Base-by-base conservation (phyloP, 345 rosid species). In the Eucalyptus tenuipes region DNA sequence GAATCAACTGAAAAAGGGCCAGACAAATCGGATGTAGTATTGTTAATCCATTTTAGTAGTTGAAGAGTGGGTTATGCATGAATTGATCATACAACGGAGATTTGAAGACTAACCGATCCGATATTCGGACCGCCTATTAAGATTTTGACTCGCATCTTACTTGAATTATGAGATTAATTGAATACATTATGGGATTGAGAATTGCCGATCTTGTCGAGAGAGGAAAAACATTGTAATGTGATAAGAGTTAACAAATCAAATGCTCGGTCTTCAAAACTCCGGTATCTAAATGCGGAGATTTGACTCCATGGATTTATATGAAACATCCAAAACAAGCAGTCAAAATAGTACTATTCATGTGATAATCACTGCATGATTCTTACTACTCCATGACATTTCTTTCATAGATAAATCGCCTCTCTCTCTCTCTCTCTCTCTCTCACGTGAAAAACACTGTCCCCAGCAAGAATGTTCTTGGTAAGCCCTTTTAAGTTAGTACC, bases 71-170 rank as follows among this genome's bases (percentile, higher is more conserved):
- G 61, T 24, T n/a, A 1, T 13, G 7, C n/a, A 8, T 10, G 29
- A 55, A 24, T 55, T 8, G 5, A 15, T 16, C 37, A 4, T 10
- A 20, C 4, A 11, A 37, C 20, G 13, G 37, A 3, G 2, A 71
- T 37, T 71, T 10, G 47, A 37, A 37, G 27, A 37, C 82, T 20
- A 37, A 75, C 4, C 2, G 2, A 20, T 37, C 6, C 0, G 13
- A 68, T 68, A 33, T 17, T 68, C 1, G 1, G 33, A 68, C 1
- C 2, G 0, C 24, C 20, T 5, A 8, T 17, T 31, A 10, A 4
- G 12, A 33, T 68, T 68, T 33, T 68, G 24, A 33, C 13, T 71
- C 4, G 0, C 2, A 71, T 71, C 7, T 71, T 33, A 17, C 1
- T 18, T 71, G 25, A 71, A 71, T 71, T 9, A 37, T 71, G 13